Base-by-base conservation (phyloP, 345 rosid genomes). In the Theobroma cacao region DNA sequence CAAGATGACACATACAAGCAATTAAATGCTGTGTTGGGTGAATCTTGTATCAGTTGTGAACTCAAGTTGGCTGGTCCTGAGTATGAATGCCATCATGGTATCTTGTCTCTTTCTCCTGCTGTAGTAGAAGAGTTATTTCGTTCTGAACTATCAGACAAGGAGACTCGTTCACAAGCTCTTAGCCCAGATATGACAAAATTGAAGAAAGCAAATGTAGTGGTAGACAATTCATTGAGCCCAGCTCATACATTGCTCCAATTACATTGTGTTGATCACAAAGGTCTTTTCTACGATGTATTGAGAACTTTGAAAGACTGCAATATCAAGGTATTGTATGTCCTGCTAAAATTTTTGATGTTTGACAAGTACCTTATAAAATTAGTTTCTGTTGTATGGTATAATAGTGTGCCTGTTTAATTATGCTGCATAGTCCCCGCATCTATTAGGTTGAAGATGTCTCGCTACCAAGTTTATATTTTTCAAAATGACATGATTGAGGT, bases 191-290 rank as follows among this genome's bases (percentile, higher is more conserved):
- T 90, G 86, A 79, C 76, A 18, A 87, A 77, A 77, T 77, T 91
- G 87, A 93, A 89, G 89, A 84, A 79, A 76, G 80, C 90, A 15
- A 71, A 38, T 75, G 84, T 90, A 15, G 82, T 75, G 10, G 58
- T 89, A n/a, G 98, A 94, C 88, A 94, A 94, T 76, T 83, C 88
- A 7, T 78, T 94, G 82, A 93, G 97, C 81, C 97, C 93, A 36
- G 89, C 86, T 78, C 95, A 93, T 70, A 91, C 94, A 0, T 85
- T 94, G 86, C 90, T 94, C 80, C 97, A 90, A 55, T 84, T 93
- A 75, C 82, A 80, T 41, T 94, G 93, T 38, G 85, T 85, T 67
- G 88, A 91, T 86, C 98, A 90, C 83, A 94, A 88, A 86, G 94
- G 97, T 47, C 93, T 94, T 38, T 83, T 93, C 53, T 94, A 93